Evolutionary conservation across 768 basidiomycete genomes (phyloP), one percentile per base, ranked within the genome.

Genomic region (Leccinellum albellum): DNA sequence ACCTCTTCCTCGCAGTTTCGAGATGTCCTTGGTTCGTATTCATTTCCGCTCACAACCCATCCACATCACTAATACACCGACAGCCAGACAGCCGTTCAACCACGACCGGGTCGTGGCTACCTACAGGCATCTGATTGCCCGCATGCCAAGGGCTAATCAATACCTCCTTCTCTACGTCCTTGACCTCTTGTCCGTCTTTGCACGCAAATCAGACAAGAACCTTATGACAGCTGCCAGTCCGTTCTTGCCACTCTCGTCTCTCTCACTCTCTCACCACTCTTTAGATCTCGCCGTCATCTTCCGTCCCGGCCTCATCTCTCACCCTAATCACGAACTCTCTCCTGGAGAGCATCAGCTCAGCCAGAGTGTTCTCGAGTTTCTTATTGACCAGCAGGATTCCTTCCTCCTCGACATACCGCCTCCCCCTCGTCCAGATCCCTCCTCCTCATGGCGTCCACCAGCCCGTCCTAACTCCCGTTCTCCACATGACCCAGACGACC

Each of bases 81-180:
- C 64, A 90, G 89, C 83, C 57, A 88, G 84, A 70, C 77, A 81
- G 64, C 84, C 85, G 8, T 82, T 77, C 66, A 85, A 86, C 63
- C 83, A 85, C 64, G 87, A 86, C 40, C 82, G 86, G 67, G 81
- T 88, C 24, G 88, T 94, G 56, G 72, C 82, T 42, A 85, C 84
- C 4, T 98, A 94, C 79, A 93, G 91, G 66, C 77, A 79, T 31
- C 79, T 99, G 55, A 96, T 99, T 58, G 81, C 85, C 31, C 79
- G 81, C 51, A 84, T 99, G 80, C 91, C 96, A 1, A 85, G 85
- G 29, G 82, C 89, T 21, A 96, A 98, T 62, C 94, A 97, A 68
- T 95, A 95, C 70, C 87, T 98, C n/a, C 81, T 98, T 23, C 85
- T 98, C 54, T 98, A 98, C 71, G 94, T 98, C 50, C 83, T 99